A percentile compares a stretch with the other conserved stretches of the same genome.
phyloP scores from a whole-genome alignment of 225 moss, liverwort and hornwort species.

The Marchantia paleacea region DNA sequence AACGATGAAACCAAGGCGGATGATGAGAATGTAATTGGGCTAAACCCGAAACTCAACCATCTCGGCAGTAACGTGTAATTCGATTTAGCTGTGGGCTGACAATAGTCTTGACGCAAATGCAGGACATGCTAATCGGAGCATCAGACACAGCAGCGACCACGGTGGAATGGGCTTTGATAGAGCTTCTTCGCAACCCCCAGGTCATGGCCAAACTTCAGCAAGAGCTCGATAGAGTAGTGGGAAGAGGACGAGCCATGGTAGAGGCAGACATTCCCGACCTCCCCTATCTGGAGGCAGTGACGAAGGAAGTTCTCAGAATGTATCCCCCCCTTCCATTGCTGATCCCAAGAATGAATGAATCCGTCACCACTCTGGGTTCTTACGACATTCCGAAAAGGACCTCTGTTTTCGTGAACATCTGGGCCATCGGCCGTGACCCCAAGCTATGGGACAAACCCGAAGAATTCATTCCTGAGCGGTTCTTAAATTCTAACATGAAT shows the following conservation, averaged over 20 bases:
- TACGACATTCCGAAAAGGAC: slow-evolving; percentile 49
- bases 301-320: slow-evolving; percentile 56
- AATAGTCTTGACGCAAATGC: background rate
- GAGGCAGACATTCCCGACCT: slow-evolving; percentile 50
- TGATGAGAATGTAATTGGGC: too few relatives aligned
- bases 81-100: too few relatives aligned
- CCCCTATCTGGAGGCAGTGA: slow-evolving; percentile 46
- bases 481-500: slow-evolving; percentile 16
- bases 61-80: too few relatives aligned
- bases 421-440: slow-evolving; percentile 53
- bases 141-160: background rate
- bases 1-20: background rate
- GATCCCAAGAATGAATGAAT: slow-evolving; percentile 45
- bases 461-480: slow-evolving; percentile 56
- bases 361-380: slow-evolving; percentile 43
- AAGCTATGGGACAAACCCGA: slow-evolving; percentile 43
- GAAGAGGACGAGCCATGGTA: slow-evolving; percentile 40
- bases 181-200: slow-evolving; percentile 18
- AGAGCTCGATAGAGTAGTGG: slow-evolving; percentile 55
- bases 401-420: slow-evolving; percentile 50
- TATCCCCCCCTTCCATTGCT: slow-evolving; percentile 47
- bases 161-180: slow-evolving; percentile 16
- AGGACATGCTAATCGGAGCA: slow-evolving; percentile 8
- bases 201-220: slow-evolving; percentile 18
- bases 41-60: too few relatives aligned